A percentile compares a stretch with the other conserved stretches of the same genome.
Evolutionary conservation across 2,329 filamentous ascomycete genomes (phyloP).

Genomic region (Aspergillus latus): DNA sequence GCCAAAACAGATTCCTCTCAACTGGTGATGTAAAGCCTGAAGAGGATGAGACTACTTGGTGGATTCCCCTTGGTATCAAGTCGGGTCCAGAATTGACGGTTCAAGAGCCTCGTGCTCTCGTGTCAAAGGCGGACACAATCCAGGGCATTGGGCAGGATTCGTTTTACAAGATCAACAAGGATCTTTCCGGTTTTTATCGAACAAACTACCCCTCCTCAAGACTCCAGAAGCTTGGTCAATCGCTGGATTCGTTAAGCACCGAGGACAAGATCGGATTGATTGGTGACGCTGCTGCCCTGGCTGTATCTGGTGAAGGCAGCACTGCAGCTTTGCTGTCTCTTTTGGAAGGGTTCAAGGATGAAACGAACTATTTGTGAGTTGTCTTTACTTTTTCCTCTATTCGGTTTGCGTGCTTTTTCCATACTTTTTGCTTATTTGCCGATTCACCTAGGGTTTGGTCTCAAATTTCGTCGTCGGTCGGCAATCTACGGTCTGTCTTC

Average conservation of each 20-base stretch:
- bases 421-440: slow-evolving; percentile 10
- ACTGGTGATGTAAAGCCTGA: slow-evolving; percentile 88
- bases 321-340: slow-evolving; percentile 81
- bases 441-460: slow-evolving; percentile 66
- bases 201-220: slow-evolving; percentile 89
- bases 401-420: background rate
- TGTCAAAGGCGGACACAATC: slow-evolving; percentile 73
- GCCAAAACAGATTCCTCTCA: slow-evolving; percentile 85
- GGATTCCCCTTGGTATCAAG: slow-evolving; percentile 85
- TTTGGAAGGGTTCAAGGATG: slow-evolving; percentile 76
- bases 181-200: slow-evolving; percentile 85
- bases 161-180: slow-evolving; percentile 93
- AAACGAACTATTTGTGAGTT: slow-evolving; percentile 72
- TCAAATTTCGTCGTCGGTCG: slow-evolving; percentile 75
- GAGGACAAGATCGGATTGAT: slow-evolving; percentile 93
- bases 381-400: too few species aligned
- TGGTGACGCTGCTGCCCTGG: slow-evolving; percentile 84
- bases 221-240: slow-evolving; percentile 74
- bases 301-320: slow-evolving; percentile 79
- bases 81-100: slow-evolving; percentile 67
- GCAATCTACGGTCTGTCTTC: slow-evolving; percentile 80
- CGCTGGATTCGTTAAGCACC: slow-evolving; percentile 72
- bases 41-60: slow-evolving; percentile 92
- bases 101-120: slow-evolving; percentile 67
- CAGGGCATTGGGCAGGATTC: slow-evolving; percentile 63